A percentile compares a stretch with the other conserved stretches of the same genome.
These are phyloP conservation scores for Lentinus tigrinus DNA, from an alignment of 768 basidiomycete species.

Conservation along the genomic window DNA sequence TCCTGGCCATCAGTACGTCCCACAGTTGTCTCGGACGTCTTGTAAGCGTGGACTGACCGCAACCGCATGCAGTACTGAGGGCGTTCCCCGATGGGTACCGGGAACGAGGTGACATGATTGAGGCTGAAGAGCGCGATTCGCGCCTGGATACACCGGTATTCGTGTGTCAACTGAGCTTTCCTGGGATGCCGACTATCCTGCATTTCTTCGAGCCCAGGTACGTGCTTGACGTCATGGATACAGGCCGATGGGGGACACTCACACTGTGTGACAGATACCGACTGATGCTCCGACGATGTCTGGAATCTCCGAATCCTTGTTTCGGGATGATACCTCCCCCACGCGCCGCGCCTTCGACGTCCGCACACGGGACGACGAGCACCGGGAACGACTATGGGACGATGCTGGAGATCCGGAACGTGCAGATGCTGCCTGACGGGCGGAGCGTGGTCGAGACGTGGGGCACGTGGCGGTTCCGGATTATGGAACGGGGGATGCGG, in stretches of 20 bases:
- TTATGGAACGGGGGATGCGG: constrained; percentile 77
- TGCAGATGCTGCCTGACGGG: constrained; percentile 88
- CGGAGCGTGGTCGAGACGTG: constrained; percentile 81
- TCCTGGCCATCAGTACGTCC: constrained; percentile 63
- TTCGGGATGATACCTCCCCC: constrained; percentile 94
- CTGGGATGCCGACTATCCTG: constrained; percentile 83
- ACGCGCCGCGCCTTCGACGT: constrained; percentile 33
- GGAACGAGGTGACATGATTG: constrained; percentile 62
- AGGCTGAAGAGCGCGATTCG: constrained; percentile 74
- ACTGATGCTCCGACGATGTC: constrained; percentile 94
- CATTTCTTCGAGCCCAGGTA: constrained; percentile 92
- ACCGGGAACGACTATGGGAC: constrained; percentile 80
- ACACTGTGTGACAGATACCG: constrained; percentile 56
- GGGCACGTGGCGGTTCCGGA: constrained; percentile 76
- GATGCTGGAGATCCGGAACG: constrained; percentile 85
- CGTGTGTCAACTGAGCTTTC: constrained; percentile 86
- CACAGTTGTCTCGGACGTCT: constrained; percentile 2
- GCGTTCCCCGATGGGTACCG: constrained; percentile 67
- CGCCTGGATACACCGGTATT: constrained; percentile 90
- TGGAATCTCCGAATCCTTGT: constrained; percentile 69
- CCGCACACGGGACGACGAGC: constrained; percentile 38
- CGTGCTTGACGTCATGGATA: neutral
- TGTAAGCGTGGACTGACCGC: neutral
- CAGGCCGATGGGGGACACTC: neutral
- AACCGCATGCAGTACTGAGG: constrained; percentile 49